These are phyloP conservation scores for Kluyveromyces sp. DNA, from an alignment of 1,139 yeast species.

Conservation along the genomic window DNA sequence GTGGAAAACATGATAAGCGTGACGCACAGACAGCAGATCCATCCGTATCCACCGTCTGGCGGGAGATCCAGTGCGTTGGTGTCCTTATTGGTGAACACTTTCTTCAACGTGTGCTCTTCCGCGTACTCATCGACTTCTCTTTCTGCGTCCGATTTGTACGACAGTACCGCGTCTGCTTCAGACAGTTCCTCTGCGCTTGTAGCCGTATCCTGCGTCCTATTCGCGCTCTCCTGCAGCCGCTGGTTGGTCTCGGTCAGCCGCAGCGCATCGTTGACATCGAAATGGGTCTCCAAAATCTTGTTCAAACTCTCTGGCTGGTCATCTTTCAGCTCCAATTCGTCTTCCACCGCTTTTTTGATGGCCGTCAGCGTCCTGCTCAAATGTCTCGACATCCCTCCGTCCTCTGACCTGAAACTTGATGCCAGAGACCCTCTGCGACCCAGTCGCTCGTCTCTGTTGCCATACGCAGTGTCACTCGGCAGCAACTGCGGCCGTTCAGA, in stretches of 20 bases:
- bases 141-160: slow-evolving; percentile 6
- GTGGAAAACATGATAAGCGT: slow-evolving; percentile 49
- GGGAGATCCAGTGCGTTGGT: slow-evolving; percentile 38
- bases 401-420: background rate
- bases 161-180: background rate
- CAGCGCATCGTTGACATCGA: slow-evolving; percentile 30
- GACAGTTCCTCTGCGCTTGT: background rate
- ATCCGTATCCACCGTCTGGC: slow-evolving; percentile 65
- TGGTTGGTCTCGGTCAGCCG: slow-evolving; percentile 15
- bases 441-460: background rate
- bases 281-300: slow-evolving; percentile 19
- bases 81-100: slow-evolving; percentile 31
- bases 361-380: slow-evolving; percentile 14
- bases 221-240: slow-evolving; percentile 1
- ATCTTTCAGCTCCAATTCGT: slow-evolving; percentile 23
- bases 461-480: background rate
- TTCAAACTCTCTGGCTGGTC: slow-evolving; percentile 13
- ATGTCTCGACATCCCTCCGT: slow-evolving; percentile 7
- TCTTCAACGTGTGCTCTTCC: slow-evolving; percentile 22
- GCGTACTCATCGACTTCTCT: slow-evolving; percentile 11
- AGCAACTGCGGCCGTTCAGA: background rate
- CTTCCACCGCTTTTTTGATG: slow-evolving; percentile 22
- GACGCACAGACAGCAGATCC: slow-evolving; percentile 57
- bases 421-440: slow-evolving; percentile 1
- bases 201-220: background rate